Percentiles rank a stretch among this genome's conserved stretches.
These are phyloP conservation scores for Pachysandra terminalis DNA, from an alignment of 164 flowering plant genomes.

Conservation along the genomic window DNA sequence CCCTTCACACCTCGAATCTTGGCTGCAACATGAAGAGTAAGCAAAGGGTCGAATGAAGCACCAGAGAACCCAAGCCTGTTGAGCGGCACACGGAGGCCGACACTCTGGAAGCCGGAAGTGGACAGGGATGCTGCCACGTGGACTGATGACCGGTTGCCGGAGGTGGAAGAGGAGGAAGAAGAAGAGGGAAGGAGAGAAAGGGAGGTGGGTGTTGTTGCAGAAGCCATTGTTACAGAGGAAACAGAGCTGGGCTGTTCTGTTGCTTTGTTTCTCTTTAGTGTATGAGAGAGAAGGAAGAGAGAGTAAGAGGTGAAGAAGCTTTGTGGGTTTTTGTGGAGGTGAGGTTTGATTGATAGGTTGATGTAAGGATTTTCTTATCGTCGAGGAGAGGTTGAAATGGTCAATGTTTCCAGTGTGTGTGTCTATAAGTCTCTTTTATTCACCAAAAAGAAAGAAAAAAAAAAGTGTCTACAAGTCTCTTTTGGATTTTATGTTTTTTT, in stretches of 20 bases:
- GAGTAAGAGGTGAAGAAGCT: conserved; percentile 1
- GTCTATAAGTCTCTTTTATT: too few species aligned
- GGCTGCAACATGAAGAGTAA: conserved; percentile 36
- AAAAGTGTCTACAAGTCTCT: too few species aligned
- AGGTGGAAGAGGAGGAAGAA: conserved; percentile 15
- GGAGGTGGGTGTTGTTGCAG: conserved; percentile 50
- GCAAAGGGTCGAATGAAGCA: conserved; percentile 32
- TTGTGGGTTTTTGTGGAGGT: conserved; percentile 27
- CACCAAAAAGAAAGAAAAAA: too few species aligned
- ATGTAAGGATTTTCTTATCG: conserved; percentile 48
- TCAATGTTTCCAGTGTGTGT: conserved; percentile 24
- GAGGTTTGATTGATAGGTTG: conserved; percentile 21
- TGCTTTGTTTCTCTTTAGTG: neutral
- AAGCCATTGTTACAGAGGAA: conserved; percentile 37
- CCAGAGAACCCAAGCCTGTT: conserved; percentile 51
- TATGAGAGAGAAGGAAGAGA: neutral
- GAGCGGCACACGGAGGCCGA: conserved; percentile 30
- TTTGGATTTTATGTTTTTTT: neutral
- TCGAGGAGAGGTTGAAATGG: conserved; percentile 50
- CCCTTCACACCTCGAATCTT: conserved; percentile 21
- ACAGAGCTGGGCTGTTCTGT: neutral
- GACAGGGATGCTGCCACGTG: conserved; percentile 16
- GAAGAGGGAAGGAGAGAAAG: conserved; percentile 36
- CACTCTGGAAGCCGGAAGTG: conserved; percentile 8
- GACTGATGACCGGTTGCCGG: conserved; percentile 23